Base-by-base conservation (phyloP, 2,329 filamentous ascomycete species). In the Talaromyces sp. region DNA sequence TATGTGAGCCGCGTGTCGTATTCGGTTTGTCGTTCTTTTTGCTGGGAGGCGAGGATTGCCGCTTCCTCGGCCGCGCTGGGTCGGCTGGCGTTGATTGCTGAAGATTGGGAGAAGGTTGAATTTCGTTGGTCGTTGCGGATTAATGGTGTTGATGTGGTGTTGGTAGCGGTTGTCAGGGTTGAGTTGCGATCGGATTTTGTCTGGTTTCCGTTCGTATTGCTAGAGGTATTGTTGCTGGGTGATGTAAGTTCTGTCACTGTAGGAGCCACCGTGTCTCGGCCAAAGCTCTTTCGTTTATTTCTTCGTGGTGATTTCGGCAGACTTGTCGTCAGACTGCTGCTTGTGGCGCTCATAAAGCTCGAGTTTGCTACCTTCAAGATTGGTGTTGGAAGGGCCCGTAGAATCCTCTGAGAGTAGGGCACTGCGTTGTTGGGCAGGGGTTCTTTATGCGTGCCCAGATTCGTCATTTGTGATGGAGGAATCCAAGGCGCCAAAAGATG, bases 321-420 rank as follows among this genome's bases (percentile, higher is more conserved):
- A 46, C 87, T 91, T 56, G 86, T 89, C 0, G 89, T 89, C 62
- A 96, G 86, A 62, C 89, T 93, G 52, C 88, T 90, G 70, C 89
- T 95, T 0, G 92, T 96, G 3, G 91, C 89, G 25, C 86, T 89
- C 86, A 99, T 93, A 75, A 97, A 97, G 60, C 89, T 92, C 43
- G 91, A 94, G 73, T 97, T 99, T 55, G 94, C 94, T 1, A 92
- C 92, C 72, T 92, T 96, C 36, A 99, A 80, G 36, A 99, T 86
- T 0, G 94, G 89, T 0, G 92, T 93, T 0, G 94, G 94, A 0
- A 99, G 80, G 0, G 91, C 91, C 21, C 94, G 86, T 2, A 99
- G 82, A 61, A 99, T 92, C 53, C 91, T 86, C 70, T 99, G 94
- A 1, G 91, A 91, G 5, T 93, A 91, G 3, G 94, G 94, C 45